A percentile compares a stretch with the other conserved stretches of the same genome.
phyloP scores from a whole-genome alignment of 495 filamentous ascomycete species.

The Viridothelium virens region DNA sequence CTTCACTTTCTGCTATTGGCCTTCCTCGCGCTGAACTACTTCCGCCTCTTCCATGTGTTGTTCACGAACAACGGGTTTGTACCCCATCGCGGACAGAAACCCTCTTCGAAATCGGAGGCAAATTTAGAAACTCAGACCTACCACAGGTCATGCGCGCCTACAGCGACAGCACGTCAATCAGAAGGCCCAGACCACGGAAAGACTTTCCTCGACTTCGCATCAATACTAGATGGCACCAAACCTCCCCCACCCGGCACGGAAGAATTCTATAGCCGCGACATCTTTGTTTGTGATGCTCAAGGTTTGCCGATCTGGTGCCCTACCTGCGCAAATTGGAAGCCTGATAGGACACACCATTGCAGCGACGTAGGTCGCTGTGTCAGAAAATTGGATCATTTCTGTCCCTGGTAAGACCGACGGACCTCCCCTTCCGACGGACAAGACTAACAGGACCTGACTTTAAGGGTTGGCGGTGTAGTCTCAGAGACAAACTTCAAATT shows the following conservation, averaged over 20 bases:
- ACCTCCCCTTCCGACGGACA: neutral
- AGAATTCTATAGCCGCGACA: slow-evolving; percentile 24
- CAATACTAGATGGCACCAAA: slow-evolving; percentile 9
- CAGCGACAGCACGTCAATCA: neutral
- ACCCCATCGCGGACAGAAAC: neutral
- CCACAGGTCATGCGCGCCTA: slow-evolving; percentile 6
- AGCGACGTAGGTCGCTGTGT: slow-evolving; percentile 73
- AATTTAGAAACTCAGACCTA: neutral
- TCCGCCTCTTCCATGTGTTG: slow-evolving; percentile 13
- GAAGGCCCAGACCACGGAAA: neutral
- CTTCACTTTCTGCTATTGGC: slow-evolving; percentile 7
- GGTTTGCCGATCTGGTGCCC: slow-evolving; percentile 76
- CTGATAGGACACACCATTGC: slow-evolving; percentile 78
- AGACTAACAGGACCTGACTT: slow-evolving; percentile 14
- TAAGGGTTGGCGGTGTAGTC: slow-evolving; percentile 78
- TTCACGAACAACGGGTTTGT: slow-evolving; percentile 2
- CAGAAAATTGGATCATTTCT: slow-evolving; percentile 87
- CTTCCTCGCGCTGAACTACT: neutral
- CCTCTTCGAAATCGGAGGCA: neutral
- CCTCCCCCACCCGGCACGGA: slow-evolving; percentile 18
- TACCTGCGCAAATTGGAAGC: slow-evolving; percentile 72
- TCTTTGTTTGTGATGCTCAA: slow-evolving; percentile 47
- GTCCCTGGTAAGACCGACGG: slow-evolving; percentile 60
- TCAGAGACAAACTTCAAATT: slow-evolving; percentile 81
- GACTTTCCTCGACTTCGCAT: neutral